These are phyloP conservation scores for Royoungia palumana DNA, from an alignment of 768 basidiomycete genomes.

Conservation along the genomic window DNA sequence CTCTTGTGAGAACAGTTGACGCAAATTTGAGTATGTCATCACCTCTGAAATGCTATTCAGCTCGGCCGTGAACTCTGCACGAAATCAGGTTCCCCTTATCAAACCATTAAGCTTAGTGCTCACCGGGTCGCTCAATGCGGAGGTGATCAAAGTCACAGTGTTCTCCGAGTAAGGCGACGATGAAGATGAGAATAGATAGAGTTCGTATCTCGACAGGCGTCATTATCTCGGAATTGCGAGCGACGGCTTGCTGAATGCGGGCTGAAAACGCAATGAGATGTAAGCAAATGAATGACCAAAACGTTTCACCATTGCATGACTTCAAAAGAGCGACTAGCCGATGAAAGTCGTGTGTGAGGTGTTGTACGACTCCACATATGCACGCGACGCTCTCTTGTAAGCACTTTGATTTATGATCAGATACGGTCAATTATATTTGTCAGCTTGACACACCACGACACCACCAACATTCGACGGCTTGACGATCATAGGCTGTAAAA, in stretches of 20 bases:
- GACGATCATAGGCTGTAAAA: conserved; percentile 88
- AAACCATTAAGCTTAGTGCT: conserved; percentile 18
- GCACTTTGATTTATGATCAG: conserved; percentile 44
- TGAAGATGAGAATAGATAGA: conserved; percentile 72
- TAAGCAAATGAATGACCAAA: not conserved
- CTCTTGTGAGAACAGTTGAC: conserved; percentile 2
- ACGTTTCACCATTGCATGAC: conserved; percentile 69
- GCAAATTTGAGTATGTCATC: not conserved
- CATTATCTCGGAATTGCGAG: conserved; percentile 40
- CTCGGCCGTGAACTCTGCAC: conserved; percentile 51
- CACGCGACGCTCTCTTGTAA: conserved; percentile 92
- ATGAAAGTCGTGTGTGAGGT: conserved; percentile 83
- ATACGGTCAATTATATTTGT: not conserved
- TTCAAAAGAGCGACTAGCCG: conserved; percentile 76
- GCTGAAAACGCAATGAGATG: conserved; percentile 34
- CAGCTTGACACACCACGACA: conserved; percentile 48
- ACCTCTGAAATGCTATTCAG: conserved; percentile 59
- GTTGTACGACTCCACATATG: conserved; percentile 79
- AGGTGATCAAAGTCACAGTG: conserved; percentile 85
- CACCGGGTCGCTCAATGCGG: conserved; percentile 58
- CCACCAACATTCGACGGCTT: conserved; percentile 73
- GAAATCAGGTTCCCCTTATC: not conserved
- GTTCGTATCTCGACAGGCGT: conserved; percentile 48
- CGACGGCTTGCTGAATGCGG: conserved; percentile 60
- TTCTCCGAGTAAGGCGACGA: conserved; percentile 82